Evolutionary conservation across 2,329 filamentous ascomycete species (phyloP), one percentile per base, ranked within the genome.

Genomic region (Apiospora aurea): DNA sequence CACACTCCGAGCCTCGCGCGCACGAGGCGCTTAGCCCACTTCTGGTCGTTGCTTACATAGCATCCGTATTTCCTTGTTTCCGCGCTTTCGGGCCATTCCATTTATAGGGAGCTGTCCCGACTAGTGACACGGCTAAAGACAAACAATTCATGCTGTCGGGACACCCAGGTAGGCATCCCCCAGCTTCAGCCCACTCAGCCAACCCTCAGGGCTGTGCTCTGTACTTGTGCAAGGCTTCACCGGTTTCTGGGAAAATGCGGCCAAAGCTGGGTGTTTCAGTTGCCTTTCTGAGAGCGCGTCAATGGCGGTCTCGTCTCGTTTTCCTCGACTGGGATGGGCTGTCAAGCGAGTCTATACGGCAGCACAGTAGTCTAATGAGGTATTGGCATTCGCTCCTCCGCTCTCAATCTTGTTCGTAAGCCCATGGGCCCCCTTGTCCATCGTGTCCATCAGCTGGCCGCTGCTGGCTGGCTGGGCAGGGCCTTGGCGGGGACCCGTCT

Each of bases 31-130:
- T 26, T 21, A 57, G 14, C 14, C 51, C 51, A 34, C 51, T 18
- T 57, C 51, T 49, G 6, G 34, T 46, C 6, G 16, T 46, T n/a
- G 46, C 46, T 49, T 49, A 49, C 21, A 49, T 49, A 14, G 24
- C 6, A 18, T 16, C 14, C 1, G 18, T 43, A 43, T 26, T 53
- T 57, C 47, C 57, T 57, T 57, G 57, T 70, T 70, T 70, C 69
- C 61, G 51, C 51, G 21, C 51, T 57, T 34, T 18, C 46, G 46
- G 46, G 21, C 46, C 21, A n/a, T 49, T 34, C 46, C 46, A 49
- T 49, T 34, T 57, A 29, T 34, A 57, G 51, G 8, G 26, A 29
- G 26, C 51, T 34, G 51, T 18, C 14, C 26, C 6, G 26, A 18
- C 51, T 57, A 38, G 53, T 61, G 29, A 38, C 53, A 21, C 53